A percentile compares a stretch with the other conserved stretches of the same genome.
Evolutionary conservation across 2,329 filamentous ascomycete genomes (phyloP).

Genomic region (Calycina marina): DNA sequence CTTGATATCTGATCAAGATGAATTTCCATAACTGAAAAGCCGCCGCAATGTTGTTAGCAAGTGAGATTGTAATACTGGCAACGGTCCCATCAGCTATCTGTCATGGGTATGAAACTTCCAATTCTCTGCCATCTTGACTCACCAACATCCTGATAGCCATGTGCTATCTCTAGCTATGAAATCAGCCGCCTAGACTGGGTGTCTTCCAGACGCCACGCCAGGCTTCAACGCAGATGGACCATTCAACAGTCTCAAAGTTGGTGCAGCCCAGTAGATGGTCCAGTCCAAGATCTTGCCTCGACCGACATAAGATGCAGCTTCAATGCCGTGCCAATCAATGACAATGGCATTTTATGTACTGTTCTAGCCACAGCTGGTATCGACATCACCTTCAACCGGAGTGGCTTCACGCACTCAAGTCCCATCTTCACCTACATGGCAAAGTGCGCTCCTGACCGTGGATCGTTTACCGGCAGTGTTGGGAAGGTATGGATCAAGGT

Average conservation of each 20-base stretch:
- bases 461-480: conserved; percentile 3
- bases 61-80: background rate
- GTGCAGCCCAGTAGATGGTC: conserved; percentile 2
- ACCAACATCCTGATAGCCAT: background rate
- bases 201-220: conserved; percentile 5
- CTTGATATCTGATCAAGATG: too few relatives aligned
- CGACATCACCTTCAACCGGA: conserved; percentile 3
- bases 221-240: conserved; percentile 4
- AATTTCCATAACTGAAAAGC: too few relatives aligned
- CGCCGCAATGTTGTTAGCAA: background rate
- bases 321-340: conserved; percentile 4
- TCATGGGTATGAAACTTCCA: background rate
- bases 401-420: conserved; percentile 2
- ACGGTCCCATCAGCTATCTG: background rate
- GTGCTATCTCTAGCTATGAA: conserved; percentile 1
- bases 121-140: background rate
- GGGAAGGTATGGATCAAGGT: conserved; percentile 6
- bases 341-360: conserved; percentile 4
- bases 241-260: conserved; percentile 4
- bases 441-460: conserved; percentile 5
- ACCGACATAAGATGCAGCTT: conserved; percentile 4
- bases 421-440: conserved; percentile 7
- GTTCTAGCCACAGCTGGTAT: conserved; percentile 3
- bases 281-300: conserved; percentile 2
- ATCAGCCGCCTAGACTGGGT: conserved; percentile 6